Percentiles rank a stretch among this genome's conserved stretches.
These are phyloP conservation scores for Penicillium griseofulvum DNA, from an alignment of 2,329 filamentous ascomycete genomes.

Conservation along the genomic window DNA sequence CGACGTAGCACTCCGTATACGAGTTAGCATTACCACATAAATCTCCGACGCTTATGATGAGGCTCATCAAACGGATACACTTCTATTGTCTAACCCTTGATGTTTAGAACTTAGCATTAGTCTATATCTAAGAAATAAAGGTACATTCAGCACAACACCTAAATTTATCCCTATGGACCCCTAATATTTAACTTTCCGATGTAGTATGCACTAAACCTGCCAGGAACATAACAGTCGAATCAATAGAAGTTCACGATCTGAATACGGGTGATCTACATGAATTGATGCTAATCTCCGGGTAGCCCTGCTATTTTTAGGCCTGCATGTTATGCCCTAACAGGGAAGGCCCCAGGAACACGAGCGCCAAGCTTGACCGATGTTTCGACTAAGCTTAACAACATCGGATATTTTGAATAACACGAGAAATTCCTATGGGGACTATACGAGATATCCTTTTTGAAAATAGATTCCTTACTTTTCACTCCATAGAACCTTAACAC, in stretches of 20 bases:
- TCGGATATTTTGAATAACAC: background rate
- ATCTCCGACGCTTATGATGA: background rate
- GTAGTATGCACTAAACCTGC: background rate
- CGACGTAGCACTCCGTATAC: background rate
- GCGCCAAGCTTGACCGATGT: conserved; percentile 4
- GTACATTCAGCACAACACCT: background rate
- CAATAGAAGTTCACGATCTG: background rate
- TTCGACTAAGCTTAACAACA: background rate
- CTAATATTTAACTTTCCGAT: background rate
- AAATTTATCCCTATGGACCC: background rate
- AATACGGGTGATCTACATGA: conserved; percentile 5
- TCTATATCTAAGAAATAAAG: background rate
- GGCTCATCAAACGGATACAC: background rate
- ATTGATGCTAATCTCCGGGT: background rate
- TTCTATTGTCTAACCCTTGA: background rate
- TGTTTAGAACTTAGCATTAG: background rate
- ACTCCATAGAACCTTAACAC: background rate
- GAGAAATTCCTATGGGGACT: background rate
- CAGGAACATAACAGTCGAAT: background rate
- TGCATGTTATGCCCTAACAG: background rate
- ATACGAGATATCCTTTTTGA: background rate
- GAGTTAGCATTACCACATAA: too few relatives aligned
- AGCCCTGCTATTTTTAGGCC: conserved; percentile 7
- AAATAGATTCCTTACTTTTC: background rate
- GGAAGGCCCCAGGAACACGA: conserved; percentile 3